Conservation (phyloP, 164 flowering plant genomes). For the Magnolia kwangsiensis region DNA sequence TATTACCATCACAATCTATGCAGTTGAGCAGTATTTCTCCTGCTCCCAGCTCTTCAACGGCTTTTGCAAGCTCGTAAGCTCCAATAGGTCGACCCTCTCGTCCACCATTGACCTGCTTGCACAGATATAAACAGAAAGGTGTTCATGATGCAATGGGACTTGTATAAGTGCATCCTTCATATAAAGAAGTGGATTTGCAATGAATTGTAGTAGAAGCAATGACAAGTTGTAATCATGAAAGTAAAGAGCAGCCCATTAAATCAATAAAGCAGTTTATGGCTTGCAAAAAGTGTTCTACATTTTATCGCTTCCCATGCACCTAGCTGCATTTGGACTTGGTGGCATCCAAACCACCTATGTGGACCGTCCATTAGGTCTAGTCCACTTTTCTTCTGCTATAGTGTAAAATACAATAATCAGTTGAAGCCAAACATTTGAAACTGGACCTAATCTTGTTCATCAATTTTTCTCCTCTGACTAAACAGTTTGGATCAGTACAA, state of each 20-base stretch:
- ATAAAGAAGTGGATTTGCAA: not conserved
- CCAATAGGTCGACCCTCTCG: constrained; percentile 97
- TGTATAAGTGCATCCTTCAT: not conserved
- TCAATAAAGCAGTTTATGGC: not conserved
- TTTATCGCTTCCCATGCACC: too few species aligned
- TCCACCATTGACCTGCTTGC: constrained; percentile 84
- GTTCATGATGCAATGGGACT: not conserved
- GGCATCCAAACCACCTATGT: too few species aligned
- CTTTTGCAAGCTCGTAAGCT: constrained; percentile 97
- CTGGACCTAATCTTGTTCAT: too few species aligned
- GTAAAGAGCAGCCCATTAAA: constrained; percentile 3
- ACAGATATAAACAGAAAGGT: constrained; percentile 5
- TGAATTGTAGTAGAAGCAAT: not conserved
- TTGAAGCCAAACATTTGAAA: too few species aligned
- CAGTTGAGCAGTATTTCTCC: constrained; percentile 96
- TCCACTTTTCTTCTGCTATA: too few species aligned
- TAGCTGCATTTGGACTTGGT: too few species aligned
- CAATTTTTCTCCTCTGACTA: too few species aligned
- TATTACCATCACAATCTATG: constrained; percentile 95
- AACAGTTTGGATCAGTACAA: too few species aligned
- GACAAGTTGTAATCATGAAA: not conserved
- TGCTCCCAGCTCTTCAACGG: constrained; percentile 97
- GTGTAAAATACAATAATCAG: too few species aligned
- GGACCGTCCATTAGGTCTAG: too few species aligned
- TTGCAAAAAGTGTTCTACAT: not conserved